Evolutionary conservation across 345 rosid genomes (phyloP).

Genomic region (Leavenworthia alabamica): DNA sequence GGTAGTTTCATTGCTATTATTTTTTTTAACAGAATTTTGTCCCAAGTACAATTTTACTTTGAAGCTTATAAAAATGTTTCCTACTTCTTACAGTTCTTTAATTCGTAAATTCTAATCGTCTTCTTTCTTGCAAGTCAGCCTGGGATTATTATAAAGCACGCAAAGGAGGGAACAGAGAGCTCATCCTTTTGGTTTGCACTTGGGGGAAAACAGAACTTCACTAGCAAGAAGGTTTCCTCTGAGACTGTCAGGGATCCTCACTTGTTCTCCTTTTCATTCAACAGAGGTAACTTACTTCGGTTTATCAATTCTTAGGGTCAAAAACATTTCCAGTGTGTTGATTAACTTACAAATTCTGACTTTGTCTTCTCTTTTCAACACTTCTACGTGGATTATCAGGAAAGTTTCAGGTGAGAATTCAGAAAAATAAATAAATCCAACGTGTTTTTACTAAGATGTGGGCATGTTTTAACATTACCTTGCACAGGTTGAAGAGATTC

Average conservation of each 20-base stretch:
- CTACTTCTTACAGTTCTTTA: not conserved
- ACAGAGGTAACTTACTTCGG: conserved; percentile 42
- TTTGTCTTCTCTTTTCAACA: conserved; percentile 20
- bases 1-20: conserved; percentile 37
- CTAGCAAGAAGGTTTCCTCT: conserved; percentile 55
- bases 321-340: not conserved
- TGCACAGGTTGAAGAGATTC: conserved; percentile 84
- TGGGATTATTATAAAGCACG: conserved; percentile 74
- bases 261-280: conserved; percentile 61
- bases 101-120: conserved; percentile 3
- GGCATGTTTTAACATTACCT: conserved; percentile 23
- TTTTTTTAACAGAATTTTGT: not conserved
- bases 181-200: conserved; percentile 93
- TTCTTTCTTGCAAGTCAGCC: conserved; percentile 53
- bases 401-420: conserved; percentile 80
- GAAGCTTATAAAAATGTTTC: not conserved
- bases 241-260: conserved; percentile 83
- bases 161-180: conserved; percentile 97
- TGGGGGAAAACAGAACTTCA: conserved; percentile 94
- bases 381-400: conserved; percentile 44
- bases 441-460: conserved; percentile 1
- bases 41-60: not conserved
- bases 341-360: conserved; percentile 10
- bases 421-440: conserved; percentile 11
- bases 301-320: not conserved